These are phyloP conservation scores for Protea cynaroides DNA, from an alignment of 164 flowering plant genomes.

Conservation along the genomic window DNA sequence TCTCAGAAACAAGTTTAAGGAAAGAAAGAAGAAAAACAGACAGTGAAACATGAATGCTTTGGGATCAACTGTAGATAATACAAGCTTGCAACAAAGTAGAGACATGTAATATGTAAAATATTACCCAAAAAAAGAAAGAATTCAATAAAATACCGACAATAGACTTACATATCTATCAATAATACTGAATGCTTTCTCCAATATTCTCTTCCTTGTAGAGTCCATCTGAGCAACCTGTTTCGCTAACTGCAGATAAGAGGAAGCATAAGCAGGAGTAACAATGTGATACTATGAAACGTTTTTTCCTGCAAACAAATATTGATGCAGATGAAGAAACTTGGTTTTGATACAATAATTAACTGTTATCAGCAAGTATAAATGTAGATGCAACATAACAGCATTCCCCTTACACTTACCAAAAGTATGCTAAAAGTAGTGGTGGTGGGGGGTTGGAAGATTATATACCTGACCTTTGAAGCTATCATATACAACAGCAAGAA, in stretches of 20 bases:
- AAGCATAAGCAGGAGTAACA: neutral
- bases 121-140: neutral
- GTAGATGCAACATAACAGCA: neutral
- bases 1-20: too few species aligned
- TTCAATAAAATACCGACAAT: neutral
- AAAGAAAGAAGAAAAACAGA: too few species aligned
- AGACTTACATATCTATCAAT: slow-evolving; percentile 63
- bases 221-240: slow-evolving; percentile 81
- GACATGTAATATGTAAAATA: neutral
- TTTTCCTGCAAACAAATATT: neutral
- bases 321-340: neutral
- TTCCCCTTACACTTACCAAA: neutral
- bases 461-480: slow-evolving; percentile 85
- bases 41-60: neutral
- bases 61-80: too few species aligned
- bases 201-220: slow-evolving; percentile 37
- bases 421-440: neutral
- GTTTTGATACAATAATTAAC: neutral
- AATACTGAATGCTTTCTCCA: slow-evolving; percentile 73
- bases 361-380: neutral
- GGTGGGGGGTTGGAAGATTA: too few species aligned
- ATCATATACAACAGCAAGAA: slow-evolving; percentile 95
- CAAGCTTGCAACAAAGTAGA: neutral
- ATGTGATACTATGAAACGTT: neutral
- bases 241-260: slow-evolving; percentile 51